These are phyloP conservation scores for Mortierella sp. DNA, from an alignment of 371 early-diverging fungal genomes.

Conservation along the genomic window DNA sequence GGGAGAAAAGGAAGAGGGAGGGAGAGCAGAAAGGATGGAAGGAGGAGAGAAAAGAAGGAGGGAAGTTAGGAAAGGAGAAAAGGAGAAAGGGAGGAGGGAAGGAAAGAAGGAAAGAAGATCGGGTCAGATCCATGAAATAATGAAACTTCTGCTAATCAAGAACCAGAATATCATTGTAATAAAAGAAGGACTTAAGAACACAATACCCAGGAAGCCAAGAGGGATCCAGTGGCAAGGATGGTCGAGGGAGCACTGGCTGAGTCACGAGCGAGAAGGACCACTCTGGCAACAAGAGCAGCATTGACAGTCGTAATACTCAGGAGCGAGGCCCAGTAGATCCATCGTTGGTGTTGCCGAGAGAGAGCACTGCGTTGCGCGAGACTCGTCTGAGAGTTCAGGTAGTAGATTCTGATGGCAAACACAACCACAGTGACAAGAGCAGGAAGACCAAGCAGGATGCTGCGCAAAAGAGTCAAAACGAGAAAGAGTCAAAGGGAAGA, in stretches of 20 bases:
- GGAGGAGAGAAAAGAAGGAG: no score
- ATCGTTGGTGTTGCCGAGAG: neutral
- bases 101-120: no score
- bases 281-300: conserved; percentile 17
- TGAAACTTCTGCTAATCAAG: no score
- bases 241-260: neutral
- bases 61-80: no score
- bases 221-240: conserved; percentile 11
- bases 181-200: neutral
- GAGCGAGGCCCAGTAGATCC: conserved; percentile 17
- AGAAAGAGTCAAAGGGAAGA: neutral
- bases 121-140: no score
- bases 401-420: conserved; percentile 1
- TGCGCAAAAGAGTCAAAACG: neutral
- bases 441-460: conserved; percentile 26
- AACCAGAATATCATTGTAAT: neutral
- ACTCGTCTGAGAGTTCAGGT: neutral
- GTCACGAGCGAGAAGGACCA: conserved; percentile 15
- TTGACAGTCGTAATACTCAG: conserved; percentile 10
- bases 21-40: neutral
- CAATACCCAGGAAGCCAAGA: conserved; percentile 32
- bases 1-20: no score
- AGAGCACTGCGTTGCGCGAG: neutral
- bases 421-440: conserved; percentile 19
- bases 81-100: no score